Evolutionary conservation across 495 filamentous ascomycete genomes (phyloP).

Genomic region (Neurospora sublineolata): DNA sequence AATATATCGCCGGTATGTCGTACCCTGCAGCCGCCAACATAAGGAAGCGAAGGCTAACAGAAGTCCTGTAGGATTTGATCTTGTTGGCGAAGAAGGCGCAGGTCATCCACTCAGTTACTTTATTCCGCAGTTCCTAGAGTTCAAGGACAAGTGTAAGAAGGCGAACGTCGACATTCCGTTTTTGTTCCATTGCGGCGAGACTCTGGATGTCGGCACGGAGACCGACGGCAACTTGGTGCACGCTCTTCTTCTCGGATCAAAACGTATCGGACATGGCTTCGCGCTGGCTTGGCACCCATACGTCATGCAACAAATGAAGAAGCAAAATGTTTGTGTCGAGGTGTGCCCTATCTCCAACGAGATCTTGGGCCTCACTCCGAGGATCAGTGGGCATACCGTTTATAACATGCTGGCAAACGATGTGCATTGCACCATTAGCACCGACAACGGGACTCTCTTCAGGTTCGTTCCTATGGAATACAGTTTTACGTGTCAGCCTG

Average conservation of each 20-base stretch:
- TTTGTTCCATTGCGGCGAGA: constrained; percentile 90
- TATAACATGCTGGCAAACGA: constrained; percentile 40
- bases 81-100: constrained; percentile 75
- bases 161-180: constrained; percentile 77
- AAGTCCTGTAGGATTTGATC: constrained; percentile 54
- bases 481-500: background rate
- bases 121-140: constrained; percentile 68
- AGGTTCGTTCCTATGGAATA: constrained; percentile 21
- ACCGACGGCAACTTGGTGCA: constrained; percentile 82
- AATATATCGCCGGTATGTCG: constrained; percentile 51
- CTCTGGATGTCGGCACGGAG: constrained; percentile 61
- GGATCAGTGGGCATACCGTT: constrained; percentile 36
- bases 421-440: constrained; percentile 42
- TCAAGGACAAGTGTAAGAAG: constrained; percentile 57
- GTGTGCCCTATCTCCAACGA: constrained; percentile 88
- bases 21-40: background rate
- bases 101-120: constrained; percentile 61
- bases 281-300: constrained; percentile 78
- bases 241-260: constrained; percentile 69
- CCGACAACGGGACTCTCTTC: constrained; percentile 46
- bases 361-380: constrained; percentile 43
- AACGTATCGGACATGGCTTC: constrained; percentile 88
- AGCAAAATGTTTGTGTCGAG: constrained; percentile 73
- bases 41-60: background rate
- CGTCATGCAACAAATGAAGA: constrained; percentile 70